These are phyloP conservation scores for Cinnamomum chago DNA, from an alignment of 164 flowering plant species.

Conservation along the genomic window DNA sequence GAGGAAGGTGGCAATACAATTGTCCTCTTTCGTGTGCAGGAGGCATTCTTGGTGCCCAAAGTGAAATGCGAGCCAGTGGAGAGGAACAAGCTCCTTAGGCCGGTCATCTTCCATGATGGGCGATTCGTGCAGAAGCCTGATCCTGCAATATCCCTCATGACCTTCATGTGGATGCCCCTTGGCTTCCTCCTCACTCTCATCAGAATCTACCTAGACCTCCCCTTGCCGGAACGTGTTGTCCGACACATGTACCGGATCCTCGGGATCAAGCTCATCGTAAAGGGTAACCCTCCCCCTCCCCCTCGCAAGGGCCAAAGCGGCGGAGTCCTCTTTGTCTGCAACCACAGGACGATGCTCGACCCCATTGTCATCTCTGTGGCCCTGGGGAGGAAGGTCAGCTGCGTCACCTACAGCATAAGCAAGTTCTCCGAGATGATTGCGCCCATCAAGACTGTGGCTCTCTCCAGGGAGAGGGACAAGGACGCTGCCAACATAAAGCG, in stretches of 20 bases:
- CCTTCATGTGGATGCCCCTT: slow-evolving; percentile 73
- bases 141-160: slow-evolving; percentile 46
- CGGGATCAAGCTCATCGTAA: slow-evolving; percentile 56
- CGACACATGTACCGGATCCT: slow-evolving; percentile 47
- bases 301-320: slow-evolving; percentile 56
- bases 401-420: slow-evolving; percentile 81
- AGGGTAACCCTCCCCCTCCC: slow-evolving; percentile 75
- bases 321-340: slow-evolving; percentile 33
- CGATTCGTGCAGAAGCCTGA: slow-evolving; percentile 71
- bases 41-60: slow-evolving; percentile 68
- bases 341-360: slow-evolving; percentile 58
- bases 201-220: slow-evolving; percentile 55
- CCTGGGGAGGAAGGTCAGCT: slow-evolving; percentile 59
- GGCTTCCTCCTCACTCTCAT: slow-evolving; percentile 54
- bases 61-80: slow-evolving; percentile 55
- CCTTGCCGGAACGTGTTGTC: slow-evolving; percentile 52
- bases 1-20: background rate
- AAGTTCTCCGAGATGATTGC: slow-evolving; percentile 66
- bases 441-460: slow-evolving; percentile 67
- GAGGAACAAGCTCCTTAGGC: slow-evolving; percentile 54
- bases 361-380: slow-evolving; percentile 68
- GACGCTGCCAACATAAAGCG: slow-evolving; percentile 62
- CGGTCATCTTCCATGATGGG: slow-evolving; percentile 75
- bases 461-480: slow-evolving; percentile 61
- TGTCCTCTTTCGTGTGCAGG: slow-evolving; percentile 40